Evolutionary conservation across 208 protist species (phyloP).

Genomic region (Trypanosomatidae sp.): DNA sequence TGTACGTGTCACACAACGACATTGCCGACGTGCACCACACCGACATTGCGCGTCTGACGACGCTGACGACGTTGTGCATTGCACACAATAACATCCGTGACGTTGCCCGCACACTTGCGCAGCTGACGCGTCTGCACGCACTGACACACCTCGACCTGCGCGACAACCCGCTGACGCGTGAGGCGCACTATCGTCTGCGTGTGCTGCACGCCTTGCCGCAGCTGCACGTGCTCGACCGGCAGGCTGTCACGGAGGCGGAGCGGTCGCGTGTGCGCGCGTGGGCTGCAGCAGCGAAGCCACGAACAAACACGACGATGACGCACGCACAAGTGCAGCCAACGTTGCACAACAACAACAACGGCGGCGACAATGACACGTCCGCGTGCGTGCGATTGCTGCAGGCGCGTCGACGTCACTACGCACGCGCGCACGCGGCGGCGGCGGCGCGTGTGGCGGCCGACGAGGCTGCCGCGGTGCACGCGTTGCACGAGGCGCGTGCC

Average conservation of each 20-base stretch:
- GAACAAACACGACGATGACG: too few relatives aligned
- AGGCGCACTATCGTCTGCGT: conserved; percentile 43
- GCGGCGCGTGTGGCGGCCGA: conserved; percentile 1
- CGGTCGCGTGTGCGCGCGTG: too few relatives aligned
- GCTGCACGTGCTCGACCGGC: conserved; percentile 52
- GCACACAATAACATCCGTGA: conserved; percentile 46
- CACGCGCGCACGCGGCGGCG: conserved; percentile 3
- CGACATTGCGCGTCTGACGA: conserved; percentile 26
- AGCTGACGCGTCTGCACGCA: conserved; percentile 25
- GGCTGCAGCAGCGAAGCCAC: too few relatives aligned
- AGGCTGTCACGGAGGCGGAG: conserved; percentile 26
- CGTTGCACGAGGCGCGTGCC: conserved; percentile 9
- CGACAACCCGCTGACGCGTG: conserved; percentile 51
- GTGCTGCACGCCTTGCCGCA: conserved; percentile 41
- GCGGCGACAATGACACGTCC: too few relatives aligned
- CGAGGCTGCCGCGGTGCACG: conserved; percentile 3
- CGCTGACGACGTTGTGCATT: conserved; percentile 44
- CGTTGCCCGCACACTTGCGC: conserved; percentile 12
- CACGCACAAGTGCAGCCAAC: too few relatives aligned
- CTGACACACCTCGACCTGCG: conserved; percentile 46
- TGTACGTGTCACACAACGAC: conserved; percentile 23
- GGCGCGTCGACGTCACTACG: conserved; percentile 4
- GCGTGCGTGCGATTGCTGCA: conserved; percentile 16
- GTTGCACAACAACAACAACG: too few relatives aligned
- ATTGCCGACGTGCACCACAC: conserved; percentile 20